These are phyloP conservation scores for Erigeron philadelphicus DNA, from an alignment of 140 eudicot genomes.

Conservation along the genomic window DNA sequence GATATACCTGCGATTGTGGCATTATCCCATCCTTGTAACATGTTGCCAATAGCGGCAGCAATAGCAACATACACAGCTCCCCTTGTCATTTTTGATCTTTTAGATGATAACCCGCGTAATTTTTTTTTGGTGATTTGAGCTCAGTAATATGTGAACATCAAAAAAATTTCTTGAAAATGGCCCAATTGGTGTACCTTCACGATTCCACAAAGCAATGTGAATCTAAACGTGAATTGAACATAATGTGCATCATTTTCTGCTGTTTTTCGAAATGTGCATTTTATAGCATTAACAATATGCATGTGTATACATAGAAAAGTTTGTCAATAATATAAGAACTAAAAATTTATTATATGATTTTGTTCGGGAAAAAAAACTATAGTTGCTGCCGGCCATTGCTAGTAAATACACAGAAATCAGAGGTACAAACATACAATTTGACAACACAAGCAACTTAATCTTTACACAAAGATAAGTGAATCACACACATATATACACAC, in stretches of 20 bases:
- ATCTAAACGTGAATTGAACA: slow-evolving; percentile 3
- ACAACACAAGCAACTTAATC: neutral
- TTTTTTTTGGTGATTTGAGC: neutral
- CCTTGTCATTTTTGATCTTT: slow-evolving; percentile 42
- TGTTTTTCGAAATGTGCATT: neutral
- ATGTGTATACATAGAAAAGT: too few relatives aligned
- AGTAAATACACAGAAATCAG: slow-evolving; percentile 4
- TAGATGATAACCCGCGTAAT: too few relatives aligned
- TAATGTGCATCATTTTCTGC: neutral
- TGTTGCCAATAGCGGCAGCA: slow-evolving; percentile 85
- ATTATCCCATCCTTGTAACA: slow-evolving; percentile 99
- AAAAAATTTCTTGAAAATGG: slow-evolving; percentile 16
- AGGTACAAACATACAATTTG: slow-evolving; percentile 1
- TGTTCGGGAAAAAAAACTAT: too few relatives aligned
- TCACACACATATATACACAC: neutral
- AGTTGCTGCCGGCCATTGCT: neutral
- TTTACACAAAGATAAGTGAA: too few relatives aligned
- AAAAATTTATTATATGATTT: too few relatives aligned
- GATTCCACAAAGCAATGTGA: slow-evolving; percentile 15
- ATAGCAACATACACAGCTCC: slow-evolving; percentile 79
- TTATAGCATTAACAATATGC: neutral
- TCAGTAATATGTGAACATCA: slow-evolving; percentile 9
- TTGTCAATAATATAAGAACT: too few relatives aligned
- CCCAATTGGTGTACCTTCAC: slow-evolving; percentile 26
- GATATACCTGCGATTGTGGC: slow-evolving; percentile 84